Evolutionary conservation across 2,329 filamentous ascomycete genomes (phyloP).

Genomic region (Paramyrothecium roridum): DNA sequence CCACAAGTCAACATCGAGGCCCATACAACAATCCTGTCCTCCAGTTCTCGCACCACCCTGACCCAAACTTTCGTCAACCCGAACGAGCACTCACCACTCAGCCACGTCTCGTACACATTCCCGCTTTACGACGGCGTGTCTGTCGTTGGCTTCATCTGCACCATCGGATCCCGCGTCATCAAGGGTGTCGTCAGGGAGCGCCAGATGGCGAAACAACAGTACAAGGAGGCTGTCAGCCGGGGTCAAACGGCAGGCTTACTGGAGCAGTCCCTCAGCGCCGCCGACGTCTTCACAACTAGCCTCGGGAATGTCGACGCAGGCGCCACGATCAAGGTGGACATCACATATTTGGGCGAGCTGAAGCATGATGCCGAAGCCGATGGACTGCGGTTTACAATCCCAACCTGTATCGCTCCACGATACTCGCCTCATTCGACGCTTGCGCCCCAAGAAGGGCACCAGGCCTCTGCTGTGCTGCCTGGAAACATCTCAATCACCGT

Average conservation of each 20-base stretch:
- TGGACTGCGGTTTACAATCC: constrained; percentile 66
- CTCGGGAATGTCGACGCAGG: constrained; percentile 65
- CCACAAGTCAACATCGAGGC: constrained; percentile 56
- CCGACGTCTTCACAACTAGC: constrained; percentile 66
- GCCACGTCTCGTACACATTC: constrained; percentile 62
- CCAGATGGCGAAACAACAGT: constrained; percentile 56
- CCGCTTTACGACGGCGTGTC: constrained; percentile 71
- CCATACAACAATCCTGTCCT: constrained; percentile 59
- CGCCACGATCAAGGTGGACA: constrained; percentile 54
- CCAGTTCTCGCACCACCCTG: constrained; percentile 43
- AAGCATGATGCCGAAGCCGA: constrained; percentile 69
- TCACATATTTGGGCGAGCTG: constrained; percentile 67
- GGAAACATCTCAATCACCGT: not conserved
- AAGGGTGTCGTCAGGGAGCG: constrained; percentile 66
- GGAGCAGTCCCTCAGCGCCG: constrained; percentile 55
- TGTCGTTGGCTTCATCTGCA: constrained; percentile 65
- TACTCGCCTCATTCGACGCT: constrained; percentile 34
- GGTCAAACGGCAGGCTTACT: constrained; percentile 64
- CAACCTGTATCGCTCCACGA: constrained; percentile 62
- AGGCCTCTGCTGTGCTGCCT: not conserved
- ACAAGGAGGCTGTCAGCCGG: constrained; percentile 52
- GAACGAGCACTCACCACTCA: constrained; percentile 19
- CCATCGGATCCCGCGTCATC: constrained; percentile 57
- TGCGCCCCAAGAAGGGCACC: not conserved
- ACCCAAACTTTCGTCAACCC: constrained; percentile 62